Evolutionary conservation across 805 yeast genomes (phyloP), one percentile per base, ranked within the genome.

Genomic region (Starmerella roubikii): DNA sequence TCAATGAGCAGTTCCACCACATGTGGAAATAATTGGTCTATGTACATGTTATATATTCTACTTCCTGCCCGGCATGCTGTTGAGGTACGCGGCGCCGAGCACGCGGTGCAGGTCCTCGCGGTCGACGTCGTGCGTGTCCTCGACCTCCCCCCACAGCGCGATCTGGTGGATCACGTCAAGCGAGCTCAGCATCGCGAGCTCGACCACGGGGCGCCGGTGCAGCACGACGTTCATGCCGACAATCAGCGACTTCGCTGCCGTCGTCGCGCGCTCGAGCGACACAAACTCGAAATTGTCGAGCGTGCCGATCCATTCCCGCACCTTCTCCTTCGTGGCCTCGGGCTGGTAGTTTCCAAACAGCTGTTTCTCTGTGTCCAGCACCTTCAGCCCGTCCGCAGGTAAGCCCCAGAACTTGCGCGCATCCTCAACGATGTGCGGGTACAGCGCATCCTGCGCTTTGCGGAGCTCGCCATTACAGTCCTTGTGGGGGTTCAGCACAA

Each of bases 61-160:
- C 10, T 22, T 22, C 24, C 13, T 7, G 9, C n/a, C 28, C 3
- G 32, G 10, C 34, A 42, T 4, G 17, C 44, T 29, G 38, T 42
- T 45, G 28, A 80, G 57, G 3, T 86, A 79, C 22, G 94, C 86
- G 48, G 84, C 71, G 26, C 88, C 76, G 34, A 91, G 68, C 53
- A 76, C 75, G 59, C 96, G 75, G 53, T 83, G 67, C 51, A 93
- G 68, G 51, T 91, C 96, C 29, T 77, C 93, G 58, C 79, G 78
- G 53, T 83, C 93, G n/a, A 91, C 96, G 57, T 91, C 98, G 56
- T 91, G 98, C 2, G 97, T 84, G 54, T 91, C 98, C 61, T 91
- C 97, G 19, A 88, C 97, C 59, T 88, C 96, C 24, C 98, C 98
- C 98, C 98, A 91, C 54, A 76, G 71, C 18, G 74, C 75, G 26